Base-by-base conservation (phyloP, 2,329 filamentous ascomycete genomes). In the Diaporthe australafricana region DNA sequence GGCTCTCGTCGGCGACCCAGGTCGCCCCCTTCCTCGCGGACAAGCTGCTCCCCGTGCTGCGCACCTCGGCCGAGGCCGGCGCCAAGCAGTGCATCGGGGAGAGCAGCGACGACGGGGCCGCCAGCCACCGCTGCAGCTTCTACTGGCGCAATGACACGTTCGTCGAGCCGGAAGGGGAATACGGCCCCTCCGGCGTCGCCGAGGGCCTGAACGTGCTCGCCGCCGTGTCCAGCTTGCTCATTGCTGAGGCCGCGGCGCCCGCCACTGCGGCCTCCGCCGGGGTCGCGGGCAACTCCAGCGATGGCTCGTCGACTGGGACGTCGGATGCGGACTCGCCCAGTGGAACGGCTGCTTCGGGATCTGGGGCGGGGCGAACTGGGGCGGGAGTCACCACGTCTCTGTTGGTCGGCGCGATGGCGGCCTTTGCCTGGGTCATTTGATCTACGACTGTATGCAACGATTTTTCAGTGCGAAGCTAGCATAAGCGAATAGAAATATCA, bases 301-400 rank as follows among this genome's bases (percentile, higher is more conserved):
- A 40, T 0, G 85, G 85, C 17, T 71, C 63, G 0, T 86, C 84
- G 1, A 88, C 87, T n/a, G 89, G 89, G 48, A 89, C 81, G 0
- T 85, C 83, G 5, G 79, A 75, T 73, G 84, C 84, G 0, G 77
- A 86, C 42, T 78, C 79, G 0, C 79, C 83, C 2, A 84, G 83
- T 0, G 84, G 84, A n/a, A 87, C 85, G 0, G 79, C 78, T 17
- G 42, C 42, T 35, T 63, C 57, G 9, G 30, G n/a, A n/a, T 50
- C 60, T 38, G 60, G 60, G 1, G 84, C 78, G 5, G 86, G 88
- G 74, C 81, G 77, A 67, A 86, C 84, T 0, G 87, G 87, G 8
- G 86, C 86, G 0, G 85, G 83, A 3, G 83, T 88, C 65, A n/a
- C 87, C 57, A 88, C 86, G 4, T 50, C 60, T 8, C 16, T 67